Conservation (phyloP, 129 eudicot species). For the Artemisia annua region DNA sequence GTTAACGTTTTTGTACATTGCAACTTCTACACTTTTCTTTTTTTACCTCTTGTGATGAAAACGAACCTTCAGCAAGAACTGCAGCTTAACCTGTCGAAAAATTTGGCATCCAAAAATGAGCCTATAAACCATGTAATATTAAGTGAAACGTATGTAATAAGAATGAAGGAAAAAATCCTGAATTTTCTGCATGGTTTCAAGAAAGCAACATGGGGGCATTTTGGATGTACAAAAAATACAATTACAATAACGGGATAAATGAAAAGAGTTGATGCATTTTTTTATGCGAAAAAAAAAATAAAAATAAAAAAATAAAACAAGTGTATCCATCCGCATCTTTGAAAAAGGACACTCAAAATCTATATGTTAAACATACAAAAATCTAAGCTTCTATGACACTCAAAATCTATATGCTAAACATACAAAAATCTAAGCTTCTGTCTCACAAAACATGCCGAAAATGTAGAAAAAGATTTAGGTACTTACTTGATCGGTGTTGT, state of each 20-base stretch:
- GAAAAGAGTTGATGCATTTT: neutral
- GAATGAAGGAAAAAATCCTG: neutral
- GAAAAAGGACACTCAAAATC: no score
- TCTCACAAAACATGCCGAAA: neutral
- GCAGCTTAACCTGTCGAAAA: slow-evolving; percentile 81
- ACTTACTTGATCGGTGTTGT: slow-evolving; percentile 91
- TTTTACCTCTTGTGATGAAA: slow-evolving; percentile 77
- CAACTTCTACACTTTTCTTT: neutral
- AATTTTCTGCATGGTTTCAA: neutral
- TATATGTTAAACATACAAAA: no score
- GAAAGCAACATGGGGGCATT: neutral
- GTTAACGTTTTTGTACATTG: slow-evolving; percentile 22
- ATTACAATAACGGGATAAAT: neutral
- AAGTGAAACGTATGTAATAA: no score
- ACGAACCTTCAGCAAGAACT: slow-evolving; percentile 89
- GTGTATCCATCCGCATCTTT: no score
- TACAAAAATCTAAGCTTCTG: no score
- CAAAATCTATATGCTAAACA: no score
- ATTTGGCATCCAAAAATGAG: neutral
- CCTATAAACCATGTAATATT: neutral
- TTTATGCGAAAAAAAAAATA: no score
- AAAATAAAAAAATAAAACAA: no score
- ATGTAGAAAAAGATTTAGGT: neutral
- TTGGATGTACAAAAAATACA: neutral
- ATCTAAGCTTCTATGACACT: no score